Evolutionary conservation across 2,329 filamentous ascomycete genomes (phyloP), one percentile per base, ranked within the genome.

Genomic region (Scedosporium minutisporum): DNA sequence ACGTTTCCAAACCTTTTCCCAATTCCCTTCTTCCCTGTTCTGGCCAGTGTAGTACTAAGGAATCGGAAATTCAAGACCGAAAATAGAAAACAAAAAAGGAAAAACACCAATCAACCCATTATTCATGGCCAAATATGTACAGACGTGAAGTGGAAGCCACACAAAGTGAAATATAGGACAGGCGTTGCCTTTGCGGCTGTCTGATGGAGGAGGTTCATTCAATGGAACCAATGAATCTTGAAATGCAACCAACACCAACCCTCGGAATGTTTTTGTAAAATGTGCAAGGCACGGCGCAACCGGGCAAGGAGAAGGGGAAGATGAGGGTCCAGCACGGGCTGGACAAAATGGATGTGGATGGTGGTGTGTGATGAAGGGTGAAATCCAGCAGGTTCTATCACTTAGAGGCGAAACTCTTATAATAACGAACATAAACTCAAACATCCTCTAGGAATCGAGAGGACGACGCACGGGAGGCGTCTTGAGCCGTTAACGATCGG

Each of bases 371-470:
- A 14, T 27, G 23, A 55, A 48, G 44, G 18, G n/a, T n/a, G 18
- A 48, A 48, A 21, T 48, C 44, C 44, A n/a, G 18, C 16, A n/a
- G 16, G n/a, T 3, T 18, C 44, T 48, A n/a, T 21, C 44, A 48
- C 57, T 58, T 23, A 27, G 6, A 16, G 21, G 21, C 4, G 41
- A 12, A 25, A 18, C 10, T 44, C 18, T 12, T 51, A 23, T 18
- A 18, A 23, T 18, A 18, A 53, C 25, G 42, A 46, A n/a, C 21
- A n/a, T 57, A 25, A 63, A 58, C 33, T 74, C 69, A 77, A 62
- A 79, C 70, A 60, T 72, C 67, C 68, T 79, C 77, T 23, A 73
- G 75, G 66, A 79, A 79, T 64, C 72, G 72, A 2, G 77, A 79
- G 23, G 51, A 57, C n/a, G 60, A 62, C 10, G 63, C 70, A 64